A percentile compares a stretch with the other conserved stretches of the same genome.
Conservation (phyloP, 768 basidiomycete species). For the Peribolospora baueri region DNA sequence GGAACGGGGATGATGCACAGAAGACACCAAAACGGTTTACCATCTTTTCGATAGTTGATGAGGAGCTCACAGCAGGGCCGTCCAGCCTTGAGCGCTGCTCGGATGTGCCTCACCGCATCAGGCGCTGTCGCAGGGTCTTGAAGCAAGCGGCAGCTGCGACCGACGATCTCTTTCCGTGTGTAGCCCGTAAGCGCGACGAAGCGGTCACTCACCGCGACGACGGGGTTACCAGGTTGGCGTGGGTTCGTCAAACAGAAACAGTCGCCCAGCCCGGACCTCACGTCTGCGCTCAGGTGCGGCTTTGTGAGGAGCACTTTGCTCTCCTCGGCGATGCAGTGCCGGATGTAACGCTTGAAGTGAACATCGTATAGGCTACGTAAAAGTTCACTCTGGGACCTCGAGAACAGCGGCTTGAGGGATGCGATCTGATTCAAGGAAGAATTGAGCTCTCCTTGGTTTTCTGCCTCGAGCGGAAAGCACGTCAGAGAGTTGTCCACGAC, state of each 20-base stretch:
- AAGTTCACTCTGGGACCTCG: too few relatives aligned
- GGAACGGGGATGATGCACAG: conserved; percentile 5
- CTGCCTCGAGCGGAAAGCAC: too few relatives aligned
- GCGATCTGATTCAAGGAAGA: too few relatives aligned
- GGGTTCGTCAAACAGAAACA: conserved; percentile 7
- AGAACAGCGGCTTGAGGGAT: too few relatives aligned
- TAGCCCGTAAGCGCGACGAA: not conserved
- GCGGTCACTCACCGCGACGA: not conserved
- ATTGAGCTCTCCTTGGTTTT: too few relatives aligned
- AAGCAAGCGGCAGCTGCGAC: conserved; percentile 7
- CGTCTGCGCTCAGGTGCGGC: too few relatives aligned
- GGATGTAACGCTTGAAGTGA: too few relatives aligned
- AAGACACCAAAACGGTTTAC: conserved; percentile 6
- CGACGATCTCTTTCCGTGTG: conserved; percentile 1
- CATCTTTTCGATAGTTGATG: conserved; percentile 3
- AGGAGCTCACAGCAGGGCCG: not conserved
- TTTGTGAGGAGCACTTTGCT: too few relatives aligned
- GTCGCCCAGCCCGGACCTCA: not conserved
- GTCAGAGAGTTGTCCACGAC: too few relatives aligned
- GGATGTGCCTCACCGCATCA: not conserved
- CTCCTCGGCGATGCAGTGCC: too few relatives aligned
- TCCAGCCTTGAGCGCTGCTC: not conserved
- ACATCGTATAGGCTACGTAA: too few relatives aligned
- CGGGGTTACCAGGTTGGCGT: conserved; percentile 4
- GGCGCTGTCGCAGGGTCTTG: conserved; percentile 1